These are phyloP conservation scores for Chenopodium suecicum DNA, from an alignment of 148 eudicot genomes.

Conservation along the genomic window DNA sequence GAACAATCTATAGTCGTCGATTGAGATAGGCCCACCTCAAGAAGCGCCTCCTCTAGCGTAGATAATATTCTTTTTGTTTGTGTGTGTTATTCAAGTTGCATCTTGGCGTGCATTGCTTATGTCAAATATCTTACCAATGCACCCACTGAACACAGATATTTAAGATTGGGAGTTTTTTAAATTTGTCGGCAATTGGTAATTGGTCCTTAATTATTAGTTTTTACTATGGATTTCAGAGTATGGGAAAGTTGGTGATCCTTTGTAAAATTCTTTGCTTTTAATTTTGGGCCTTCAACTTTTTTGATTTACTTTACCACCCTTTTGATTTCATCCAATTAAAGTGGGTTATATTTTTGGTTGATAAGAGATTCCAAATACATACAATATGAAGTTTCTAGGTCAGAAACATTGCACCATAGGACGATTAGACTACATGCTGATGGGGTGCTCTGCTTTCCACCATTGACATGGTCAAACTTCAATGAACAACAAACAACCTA, in stretches of 20 bases:
- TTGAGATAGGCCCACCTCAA: too few species aligned
- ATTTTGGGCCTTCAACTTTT: not conserved
- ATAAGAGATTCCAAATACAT: constrained; percentile 14
- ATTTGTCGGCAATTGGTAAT: constrained; percentile 13
- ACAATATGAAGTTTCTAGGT: not conserved
- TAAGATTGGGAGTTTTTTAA: not conserved
- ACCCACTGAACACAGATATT: not conserved
- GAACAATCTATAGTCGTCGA: too few species aligned
- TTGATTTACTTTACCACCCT: not conserved
- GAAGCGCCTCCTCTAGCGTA: too few species aligned
- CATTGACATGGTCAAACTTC: not conserved
- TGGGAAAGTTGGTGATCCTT: constrained; percentile 1
- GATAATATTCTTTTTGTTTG: too few species aligned
- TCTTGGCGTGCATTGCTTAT: constrained; percentile 10
- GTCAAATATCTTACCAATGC: not conserved
- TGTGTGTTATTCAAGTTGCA: not conserved
- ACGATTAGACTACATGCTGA: not conserved
- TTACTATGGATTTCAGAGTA: not conserved
- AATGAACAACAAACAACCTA: not conserved
- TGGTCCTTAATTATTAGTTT: constrained; percentile 4
- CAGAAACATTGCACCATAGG: not conserved
- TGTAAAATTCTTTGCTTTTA: not conserved
- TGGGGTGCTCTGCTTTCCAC: not conserved
- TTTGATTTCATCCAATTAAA: constrained; percentile 13
- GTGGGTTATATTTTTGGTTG: not conserved